Percentiles rank a stretch among this genome's conserved stretches.
phyloP scores from a whole-genome alignment of 495 filamentous ascomycete species.

The Lepidopterella palustris region DNA sequence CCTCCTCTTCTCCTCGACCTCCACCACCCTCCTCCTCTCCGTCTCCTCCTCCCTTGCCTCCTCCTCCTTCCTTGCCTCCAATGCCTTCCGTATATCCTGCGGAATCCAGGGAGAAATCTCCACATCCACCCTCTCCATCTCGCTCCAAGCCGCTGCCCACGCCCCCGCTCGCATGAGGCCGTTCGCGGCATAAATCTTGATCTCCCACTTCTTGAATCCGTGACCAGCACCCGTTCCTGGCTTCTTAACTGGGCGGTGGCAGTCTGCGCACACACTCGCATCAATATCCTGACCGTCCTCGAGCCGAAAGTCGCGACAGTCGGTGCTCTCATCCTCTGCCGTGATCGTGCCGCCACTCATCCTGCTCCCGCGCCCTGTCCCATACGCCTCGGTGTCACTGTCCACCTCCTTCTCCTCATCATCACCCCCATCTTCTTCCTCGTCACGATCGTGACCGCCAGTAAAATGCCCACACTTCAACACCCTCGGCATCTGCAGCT shows the following conservation, averaged over 20 bases:
- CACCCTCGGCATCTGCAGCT: slow-evolving; percentile 64
- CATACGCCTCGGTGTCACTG: too few relatives aligned
- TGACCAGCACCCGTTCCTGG: slow-evolving; percentile 18
- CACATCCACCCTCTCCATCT: slow-evolving; percentile 96
- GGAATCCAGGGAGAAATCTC: slow-evolving; percentile 73
- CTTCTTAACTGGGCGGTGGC: slow-evolving; percentile 27
- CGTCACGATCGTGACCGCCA: slow-evolving; percentile 12
- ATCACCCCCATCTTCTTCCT: slow-evolving; percentile 14
- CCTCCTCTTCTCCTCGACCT: slow-evolving; percentile 9
- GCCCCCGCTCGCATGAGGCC: slow-evolving; percentile 86
- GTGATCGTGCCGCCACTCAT: slow-evolving; percentile 30
- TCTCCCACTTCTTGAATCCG: slow-evolving; percentile 59
- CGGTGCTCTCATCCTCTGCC: slow-evolving; percentile 27
- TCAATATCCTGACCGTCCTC: slow-evolving; percentile 17
- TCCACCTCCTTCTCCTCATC: slow-evolving; percentile 8
- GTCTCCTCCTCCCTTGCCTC: slow-evolving; percentile 33
- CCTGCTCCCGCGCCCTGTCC: slow-evolving; percentile 37
- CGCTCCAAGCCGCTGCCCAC: slow-evolving; percentile 88
- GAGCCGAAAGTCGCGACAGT: slow-evolving; percentile 19
- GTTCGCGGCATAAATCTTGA: slow-evolving; percentile 89
- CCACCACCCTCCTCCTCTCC: slow-evolving; percentile 12
- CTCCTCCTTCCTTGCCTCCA: slow-evolving; percentile 40
- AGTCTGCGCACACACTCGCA: slow-evolving; percentile 28
- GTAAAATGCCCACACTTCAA: slow-evolving; percentile 70
- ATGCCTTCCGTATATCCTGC: slow-evolving; percentile 39